Base-by-base conservation (phyloP, 805 yeast species). In the Ogataea degrootiae region DNA sequence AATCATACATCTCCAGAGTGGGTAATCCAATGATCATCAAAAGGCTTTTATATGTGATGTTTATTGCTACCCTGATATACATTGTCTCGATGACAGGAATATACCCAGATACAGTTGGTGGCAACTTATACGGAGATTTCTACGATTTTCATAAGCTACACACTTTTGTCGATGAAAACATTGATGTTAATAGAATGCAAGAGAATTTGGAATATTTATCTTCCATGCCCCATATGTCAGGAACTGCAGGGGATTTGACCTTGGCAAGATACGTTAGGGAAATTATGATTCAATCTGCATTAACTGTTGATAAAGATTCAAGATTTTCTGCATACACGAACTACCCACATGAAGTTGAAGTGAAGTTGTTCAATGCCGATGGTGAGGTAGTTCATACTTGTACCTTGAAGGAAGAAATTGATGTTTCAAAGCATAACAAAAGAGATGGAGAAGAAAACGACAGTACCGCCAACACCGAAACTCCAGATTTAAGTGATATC, bases 21-120 rank as follows among this genome's bases (percentile, higher is more conserved):
- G 96, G 97, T 5, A 89, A 91, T 60, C 97, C 97, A 4, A 66
- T 89, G 42, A 85, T 92, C 26, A 80, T 91, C 26, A 85, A 86
- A 55, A 71, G 98, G 38, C 71, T 91, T 37, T 64, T 87, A 3
- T 88, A 88, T 58, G 86, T 92, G 11, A 57, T 82, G 2, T 60
- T 83, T 42, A 77, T 88, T 54, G 78, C 88, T n/a, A 49, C 68
- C 0, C 57, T 83, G 5, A 68, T 87, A 5, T 82, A 82, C 54
- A 56, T 77, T 22, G 71, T 87, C 2, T 74, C 89, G 7, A 63
- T 77, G 34, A 75, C 83, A 45, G 86, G 85, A 4, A 51, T 76
- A 15, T 61, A 79, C 46, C 79, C 86, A 1, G 65, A 72, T 37
- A 58, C 65, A 9, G 62, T 69, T 1, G 59, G 31, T 26, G 31